phyloP scores from a whole-genome alignment of 2,329 filamentous ascomycete genomes.

The Bipolaris zeicola region DNA sequence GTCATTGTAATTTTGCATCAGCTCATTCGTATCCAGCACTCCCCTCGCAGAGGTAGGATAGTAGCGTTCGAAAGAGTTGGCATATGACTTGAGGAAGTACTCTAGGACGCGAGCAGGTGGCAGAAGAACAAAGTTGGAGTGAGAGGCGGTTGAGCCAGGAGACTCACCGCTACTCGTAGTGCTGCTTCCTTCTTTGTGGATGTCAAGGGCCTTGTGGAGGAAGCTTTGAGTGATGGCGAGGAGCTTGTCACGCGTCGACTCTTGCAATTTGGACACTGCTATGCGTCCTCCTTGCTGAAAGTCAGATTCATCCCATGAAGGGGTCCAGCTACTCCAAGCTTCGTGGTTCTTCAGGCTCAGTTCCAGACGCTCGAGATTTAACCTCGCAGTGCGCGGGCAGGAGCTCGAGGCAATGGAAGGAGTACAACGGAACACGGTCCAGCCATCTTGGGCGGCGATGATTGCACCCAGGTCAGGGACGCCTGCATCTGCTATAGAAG shows the following conservation, averaged over 20 bases:
- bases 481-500: constrained; percentile 47
- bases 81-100: constrained; percentile 69
- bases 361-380: constrained; percentile 59
- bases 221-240: constrained; percentile 74
- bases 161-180: constrained; percentile 52
- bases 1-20: constrained; percentile 66
- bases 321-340: constrained; percentile 58
- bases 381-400: constrained; percentile 57
- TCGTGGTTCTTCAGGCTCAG: constrained; percentile 59
- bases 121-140: constrained; percentile 67
- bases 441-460: constrained; percentile 57
- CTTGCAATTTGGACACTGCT: constrained; percentile 56
- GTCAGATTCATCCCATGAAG: constrained; percentile 57
- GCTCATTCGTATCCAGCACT: constrained; percentile 68
- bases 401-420: constrained; percentile 55
- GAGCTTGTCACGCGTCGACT: constrained; percentile 68
- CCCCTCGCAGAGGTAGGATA: constrained; percentile 67
- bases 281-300: constrained; percentile 55
- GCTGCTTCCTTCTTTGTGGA: constrained; percentile 61
- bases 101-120: constrained; percentile 70
- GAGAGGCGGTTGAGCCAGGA: constrained; percentile 53
- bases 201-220: constrained; percentile 71
- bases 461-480: constrained; percentile 55
- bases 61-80: constrained; percentile 69
- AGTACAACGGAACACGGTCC: constrained; percentile 60